Percentiles rank a stretch among this genome's conserved stretches.
Evolutionary conservation across 2,329 filamentous ascomycete species (phyloP).

Genomic region (Nemania diffusa): DNA sequence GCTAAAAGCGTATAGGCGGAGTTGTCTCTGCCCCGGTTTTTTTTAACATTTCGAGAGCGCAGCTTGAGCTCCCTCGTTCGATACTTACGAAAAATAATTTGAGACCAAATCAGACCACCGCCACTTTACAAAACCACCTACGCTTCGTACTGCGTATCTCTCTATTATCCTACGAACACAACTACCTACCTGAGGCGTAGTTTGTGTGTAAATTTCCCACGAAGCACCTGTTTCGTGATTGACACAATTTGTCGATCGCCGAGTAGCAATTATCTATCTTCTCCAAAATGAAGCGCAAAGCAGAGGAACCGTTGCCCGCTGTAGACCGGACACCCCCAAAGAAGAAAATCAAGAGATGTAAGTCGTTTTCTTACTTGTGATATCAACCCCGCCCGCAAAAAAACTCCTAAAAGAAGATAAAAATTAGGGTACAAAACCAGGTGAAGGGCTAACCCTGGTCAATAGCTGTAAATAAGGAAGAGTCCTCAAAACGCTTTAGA

Average conservation of each 20-base stretch:
- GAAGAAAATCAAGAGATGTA: conserved; percentile 63
- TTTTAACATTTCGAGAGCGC: conserved; percentile 21
- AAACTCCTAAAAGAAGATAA: background rate
- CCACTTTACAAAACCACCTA: background rate
- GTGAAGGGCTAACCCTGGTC: conserved; percentile 28
- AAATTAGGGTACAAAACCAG: background rate
- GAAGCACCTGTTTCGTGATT: conserved; percentile 7
- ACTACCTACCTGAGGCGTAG: background rate
- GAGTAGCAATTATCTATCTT: conserved; percentile 34
- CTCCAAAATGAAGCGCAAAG: conserved; percentile 70
- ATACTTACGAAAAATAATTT: conserved; percentile 27
- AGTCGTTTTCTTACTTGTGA: conserved; percentile 33
- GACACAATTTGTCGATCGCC: conserved; percentile 7
- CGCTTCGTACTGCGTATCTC: background rate
- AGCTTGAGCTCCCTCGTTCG: conserved; percentile 24
- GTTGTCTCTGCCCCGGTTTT: conserved; percentile 23
- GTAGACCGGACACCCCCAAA: conserved; percentile 57
- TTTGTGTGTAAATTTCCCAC: background rate
- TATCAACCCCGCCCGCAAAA: background rate
- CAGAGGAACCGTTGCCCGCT: conserved; percentile 57
- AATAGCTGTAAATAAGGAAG: conserved; percentile 60
- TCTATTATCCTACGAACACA: background rate
- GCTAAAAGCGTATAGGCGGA: conserved; percentile 29
- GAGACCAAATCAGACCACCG: conserved; percentile 28
- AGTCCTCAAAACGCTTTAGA: conserved; percentile 70